Evolutionary conservation across 768 basidiomycete species (phyloP).

Genomic region (Rhizopogon salebrosus): DNA sequence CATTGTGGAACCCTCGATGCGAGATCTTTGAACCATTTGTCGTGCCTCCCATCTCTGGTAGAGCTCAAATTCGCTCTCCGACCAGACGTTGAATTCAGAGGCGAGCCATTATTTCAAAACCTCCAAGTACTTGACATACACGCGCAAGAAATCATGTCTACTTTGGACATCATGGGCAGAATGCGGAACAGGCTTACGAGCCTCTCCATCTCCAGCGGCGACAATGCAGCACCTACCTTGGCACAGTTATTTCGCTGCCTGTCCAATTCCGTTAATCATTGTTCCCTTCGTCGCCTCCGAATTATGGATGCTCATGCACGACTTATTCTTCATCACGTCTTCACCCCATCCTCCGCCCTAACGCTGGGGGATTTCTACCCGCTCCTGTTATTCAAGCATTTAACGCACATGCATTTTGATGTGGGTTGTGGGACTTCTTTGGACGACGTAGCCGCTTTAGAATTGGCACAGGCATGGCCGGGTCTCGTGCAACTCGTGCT

Average conservation of each 20-base stretch:
- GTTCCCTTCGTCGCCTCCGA: background rate
- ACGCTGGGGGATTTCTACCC: background rate
- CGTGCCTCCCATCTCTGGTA: conserved; percentile 15
- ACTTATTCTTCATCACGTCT: background rate
- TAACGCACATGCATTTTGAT: conserved; percentile 17
- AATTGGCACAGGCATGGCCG: conserved; percentile 16
- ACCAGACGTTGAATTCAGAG: too few species aligned
- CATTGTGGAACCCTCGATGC: conserved; percentile 8
- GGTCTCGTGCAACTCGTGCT: background rate
- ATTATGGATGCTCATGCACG: background rate
- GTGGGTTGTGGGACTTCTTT: conserved; percentile 14
- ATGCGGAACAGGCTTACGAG: too few species aligned
- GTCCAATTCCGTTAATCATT: background rate
- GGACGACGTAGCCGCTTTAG: conserved; percentile 15
- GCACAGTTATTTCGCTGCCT: background rate
- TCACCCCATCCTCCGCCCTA: background rate
- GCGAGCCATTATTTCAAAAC: too few species aligned
- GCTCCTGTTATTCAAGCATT: conserved; percentile 11
- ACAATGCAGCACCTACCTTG: background rate
- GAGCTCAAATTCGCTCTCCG: too few species aligned
- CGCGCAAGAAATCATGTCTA: too few species aligned
- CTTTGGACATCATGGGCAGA: too few species aligned
- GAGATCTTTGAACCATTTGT: conserved; percentile 18
- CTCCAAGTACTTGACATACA: too few species aligned
- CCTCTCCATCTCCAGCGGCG: background rate